These are phyloP conservation scores for Fusarium sp. DNA, from an alignment of 2,329 filamentous ascomycete species.

Conservation along the genomic window DNA sequence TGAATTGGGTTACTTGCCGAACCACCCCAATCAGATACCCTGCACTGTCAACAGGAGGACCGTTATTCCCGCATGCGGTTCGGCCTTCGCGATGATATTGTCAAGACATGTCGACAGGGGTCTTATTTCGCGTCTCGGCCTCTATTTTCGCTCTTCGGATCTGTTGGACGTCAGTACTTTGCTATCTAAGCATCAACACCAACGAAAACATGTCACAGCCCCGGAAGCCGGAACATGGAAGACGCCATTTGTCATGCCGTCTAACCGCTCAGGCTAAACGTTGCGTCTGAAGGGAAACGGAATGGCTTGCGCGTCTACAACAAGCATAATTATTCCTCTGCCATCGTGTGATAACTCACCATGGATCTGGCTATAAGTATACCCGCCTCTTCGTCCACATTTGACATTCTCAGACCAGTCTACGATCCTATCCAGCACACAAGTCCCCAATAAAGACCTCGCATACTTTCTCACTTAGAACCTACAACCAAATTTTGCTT, in stretches of 20 bases:
- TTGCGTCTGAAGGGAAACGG: background rate
- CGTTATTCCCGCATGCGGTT: background rate
- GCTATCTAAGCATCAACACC: background rate
- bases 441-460: background rate
- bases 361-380: background rate
- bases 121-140: background rate
- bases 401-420: background rate
- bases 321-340: background rate
- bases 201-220: background rate
- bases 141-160: background rate
- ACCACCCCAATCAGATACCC: background rate
- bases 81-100: background rate
- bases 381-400: background rate
- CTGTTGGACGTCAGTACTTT: background rate
- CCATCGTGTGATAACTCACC: background rate
- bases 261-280: background rate
- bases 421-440: background rate
- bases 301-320: background rate
- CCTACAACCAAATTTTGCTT: background rate
- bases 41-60: background rate
- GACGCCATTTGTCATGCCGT: background rate
- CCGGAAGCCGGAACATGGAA: background rate
- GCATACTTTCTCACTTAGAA: background rate
- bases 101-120: background rate
- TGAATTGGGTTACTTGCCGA: background rate